Evolutionary conservation across 78 protist species (phyloP).

Genomic region (Dictyostelium intermedium): DNA sequence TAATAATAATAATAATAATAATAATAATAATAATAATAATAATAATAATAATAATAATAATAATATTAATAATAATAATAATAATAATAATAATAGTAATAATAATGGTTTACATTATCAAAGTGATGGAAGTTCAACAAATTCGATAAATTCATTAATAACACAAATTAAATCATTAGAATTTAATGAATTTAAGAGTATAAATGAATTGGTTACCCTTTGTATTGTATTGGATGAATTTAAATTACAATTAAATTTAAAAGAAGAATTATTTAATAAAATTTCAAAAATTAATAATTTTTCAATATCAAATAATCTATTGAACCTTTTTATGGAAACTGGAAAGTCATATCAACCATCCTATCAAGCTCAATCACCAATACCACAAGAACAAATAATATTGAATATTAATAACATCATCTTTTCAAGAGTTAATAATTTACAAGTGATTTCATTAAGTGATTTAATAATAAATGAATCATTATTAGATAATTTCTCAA

Average conservation of each 20-base stretch:
- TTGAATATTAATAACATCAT: neutral
- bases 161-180: neutral
- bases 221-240: neutral
- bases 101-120: neutral
- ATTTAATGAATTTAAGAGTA: neutral
- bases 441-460: neutral
- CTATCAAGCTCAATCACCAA: neutral
- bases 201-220: neutral
- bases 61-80: neutral
- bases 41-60: neutral
- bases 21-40: no score
- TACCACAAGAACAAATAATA: neutral
- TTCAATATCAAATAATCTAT: neutral
- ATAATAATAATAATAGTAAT: neutral
- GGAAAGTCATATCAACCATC: neutral
- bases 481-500: neutral
- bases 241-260: neutral
- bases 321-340: neutral
- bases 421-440: neutral
- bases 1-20: no score
- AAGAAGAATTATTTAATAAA: neutral
- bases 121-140: neutral
- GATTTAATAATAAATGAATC: neutral
- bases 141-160: neutral
- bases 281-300: neutral